phyloP scores from a whole-genome alignment of 345 rosid genomes.

The Hibiscus trionum region DNA sequence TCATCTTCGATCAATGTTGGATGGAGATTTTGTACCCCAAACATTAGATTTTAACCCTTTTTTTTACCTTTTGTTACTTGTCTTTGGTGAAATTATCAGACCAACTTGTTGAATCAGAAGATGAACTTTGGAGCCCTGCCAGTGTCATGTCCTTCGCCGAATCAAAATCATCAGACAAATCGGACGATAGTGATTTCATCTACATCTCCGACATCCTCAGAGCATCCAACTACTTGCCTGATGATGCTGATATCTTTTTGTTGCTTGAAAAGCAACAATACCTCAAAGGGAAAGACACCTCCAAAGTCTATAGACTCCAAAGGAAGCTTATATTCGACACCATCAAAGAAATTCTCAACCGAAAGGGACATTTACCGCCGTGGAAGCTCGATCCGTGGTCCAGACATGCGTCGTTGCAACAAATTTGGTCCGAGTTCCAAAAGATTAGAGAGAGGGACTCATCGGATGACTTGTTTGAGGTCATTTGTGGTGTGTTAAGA shows the following conservation, averaged over 20 bases:
- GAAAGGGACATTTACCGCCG: conserved; percentile 41
- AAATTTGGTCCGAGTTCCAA: conserved; percentile 62
- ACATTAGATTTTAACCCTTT: neutral
- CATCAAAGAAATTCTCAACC: conserved; percentile 44
- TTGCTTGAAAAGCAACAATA: conserved; percentile 73
- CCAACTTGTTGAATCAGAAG: conserved; percentile 42
- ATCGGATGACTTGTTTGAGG: conserved; percentile 46
- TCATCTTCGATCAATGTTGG: conserved; percentile 1
- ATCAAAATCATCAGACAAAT: conserved; percentile 28
- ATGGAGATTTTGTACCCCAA: neutral
- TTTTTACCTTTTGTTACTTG: neutral
- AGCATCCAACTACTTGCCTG: conserved; percentile 47
- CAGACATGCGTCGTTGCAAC: conserved; percentile 27
- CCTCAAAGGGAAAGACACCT: conserved; percentile 49
- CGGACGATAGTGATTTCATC: conserved; percentile 41
- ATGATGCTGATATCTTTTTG: conserved; percentile 48
- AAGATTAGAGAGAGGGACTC: conserved; percentile 41
- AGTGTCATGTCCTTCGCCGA: conserved; percentile 20
- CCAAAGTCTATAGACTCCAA: conserved; percentile 38
- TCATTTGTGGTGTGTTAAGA: conserved; percentile 55
- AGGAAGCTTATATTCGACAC: conserved; percentile 73
- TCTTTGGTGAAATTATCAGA: conserved; percentile 25
- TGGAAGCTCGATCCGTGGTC: conserved; percentile 33
- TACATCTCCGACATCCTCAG: conserved; percentile 68
- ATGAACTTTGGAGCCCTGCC: conserved; percentile 50